Evolutionary conservation across 495 filamentous ascomycete genomes (phyloP), one percentile per base, ranked within the genome.

Genomic region (Hapsidospora chrysogenum): DNA sequence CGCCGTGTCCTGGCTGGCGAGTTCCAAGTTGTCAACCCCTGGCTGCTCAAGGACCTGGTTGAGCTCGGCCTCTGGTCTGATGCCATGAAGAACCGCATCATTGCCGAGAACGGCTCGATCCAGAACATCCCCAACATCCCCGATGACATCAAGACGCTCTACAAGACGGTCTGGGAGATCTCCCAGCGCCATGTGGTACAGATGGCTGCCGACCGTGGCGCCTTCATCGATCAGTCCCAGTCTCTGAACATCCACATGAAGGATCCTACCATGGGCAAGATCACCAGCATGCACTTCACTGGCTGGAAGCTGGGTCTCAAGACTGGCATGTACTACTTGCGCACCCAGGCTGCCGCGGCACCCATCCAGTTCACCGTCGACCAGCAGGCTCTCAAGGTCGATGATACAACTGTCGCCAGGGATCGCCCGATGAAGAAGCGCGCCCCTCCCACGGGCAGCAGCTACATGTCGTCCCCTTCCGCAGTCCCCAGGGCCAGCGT

Each of bases 61-160:
- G 89, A 97, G 47, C 79, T 95, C 65, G 89, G 89, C 41, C 70
- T 97, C 20, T 97, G 89, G 89, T 94, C 86, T 23, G 89, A 97
- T 60, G 85, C 85, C 68, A 97, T 97, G 89, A 97, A 97, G 72
- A 97, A 97, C 66, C 84, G 89, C 45, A 97, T 97, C 67, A 96
- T 97, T 48, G 78, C 89, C 41, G 87, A 89, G 32, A 85, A 84
- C 43, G 89, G 89, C 34, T 93, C 85, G 6, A 85, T 97, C 41
- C 89, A 96, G 60, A 85, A 85, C 59, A 83, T 97, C 42, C 78
- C 85, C 46, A 94, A 87, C 58, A 93, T 97, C 38, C 89, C 89
- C 23, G 70, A 78, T 18, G 89, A 96, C 43, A 80, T 93, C 71
- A 97, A 96, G 67, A 72, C 80, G 7, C 71, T 97, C 10, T 97